Evolutionary conservation across 805 yeast genomes (phyloP).

Genomic region (Nematodospora valgi): DNA sequence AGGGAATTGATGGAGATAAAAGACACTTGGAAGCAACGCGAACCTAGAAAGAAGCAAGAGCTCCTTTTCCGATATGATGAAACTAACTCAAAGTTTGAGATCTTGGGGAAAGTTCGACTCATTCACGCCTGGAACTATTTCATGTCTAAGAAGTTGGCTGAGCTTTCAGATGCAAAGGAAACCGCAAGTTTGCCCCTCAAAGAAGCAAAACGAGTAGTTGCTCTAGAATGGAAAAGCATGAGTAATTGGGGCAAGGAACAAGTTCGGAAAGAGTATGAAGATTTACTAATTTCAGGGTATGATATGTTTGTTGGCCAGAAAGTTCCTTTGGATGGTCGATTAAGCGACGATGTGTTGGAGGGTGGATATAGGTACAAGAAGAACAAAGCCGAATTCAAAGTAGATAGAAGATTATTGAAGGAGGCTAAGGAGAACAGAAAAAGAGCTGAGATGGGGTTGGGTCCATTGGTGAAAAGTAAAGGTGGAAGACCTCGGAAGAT

Average conservation of each 20-base stretch:
- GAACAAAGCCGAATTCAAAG: background rate
- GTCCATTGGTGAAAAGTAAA: background rate
- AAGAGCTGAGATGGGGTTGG: background rate
- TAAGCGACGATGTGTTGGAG: too few species aligned
- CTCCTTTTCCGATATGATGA: background rate
- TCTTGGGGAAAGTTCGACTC: background rate
- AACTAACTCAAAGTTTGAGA: background rate
- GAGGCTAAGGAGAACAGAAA: too few species aligned
- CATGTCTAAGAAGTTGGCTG: too few species aligned
- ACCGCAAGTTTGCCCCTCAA: too few species aligned
- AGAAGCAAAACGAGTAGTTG: too few species aligned
- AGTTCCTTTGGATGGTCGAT: background rate
- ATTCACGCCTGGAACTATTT: background rate
- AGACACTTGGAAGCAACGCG: background rate
- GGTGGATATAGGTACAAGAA: background rate
- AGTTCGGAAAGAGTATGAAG: slow-evolving; percentile 19
- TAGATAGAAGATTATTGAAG: too few species aligned
- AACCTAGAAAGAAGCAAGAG: background rate
- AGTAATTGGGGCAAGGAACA: background rate
- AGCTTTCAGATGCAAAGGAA: too few species aligned
- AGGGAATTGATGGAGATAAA: background rate
- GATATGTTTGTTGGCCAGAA: slow-evolving; percentile 16
- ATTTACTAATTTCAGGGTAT: slow-evolving; percentile 23
- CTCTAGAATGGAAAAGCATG: slow-evolving; percentile 6
- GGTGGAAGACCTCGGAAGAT: too few species aligned